Evolutionary conservation across 2,329 filamentous ascomycete species (phyloP), one percentile per base, ranked within the genome.

Genomic region (Sporothrix mexicana): DNA sequence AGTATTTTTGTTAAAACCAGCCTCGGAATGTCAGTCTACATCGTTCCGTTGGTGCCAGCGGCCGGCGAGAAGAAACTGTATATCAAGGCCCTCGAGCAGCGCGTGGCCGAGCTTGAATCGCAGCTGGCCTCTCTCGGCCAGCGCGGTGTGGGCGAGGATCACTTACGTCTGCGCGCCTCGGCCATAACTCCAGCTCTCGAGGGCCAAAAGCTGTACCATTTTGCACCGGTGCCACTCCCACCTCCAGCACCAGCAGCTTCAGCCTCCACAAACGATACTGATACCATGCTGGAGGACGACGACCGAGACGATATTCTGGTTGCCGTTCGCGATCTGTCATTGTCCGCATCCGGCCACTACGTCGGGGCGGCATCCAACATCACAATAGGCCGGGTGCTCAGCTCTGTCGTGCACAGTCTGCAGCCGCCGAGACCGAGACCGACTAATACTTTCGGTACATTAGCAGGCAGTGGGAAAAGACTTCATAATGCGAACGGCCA

Each of bases 51-150:
- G 49, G 49, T 51, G 49, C 49, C 49, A 15, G 49, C 49, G 12
- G 49, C 49, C 49, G 49, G 49, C 49, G 49, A 51, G 49, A 51
- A 51, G 17, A 51, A 51, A n/a, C 7, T 51, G 13, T 51, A 51
- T n/a, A 51, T 51, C 49, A 51, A 51, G 49, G 49, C 49, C 13
- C 49, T 51, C 49, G 49, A 51, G 49, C 49, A 51, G 49, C 49
- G 49, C 49, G 49, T 51, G 49, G 49, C 49, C 17, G 49, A 51
- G 49, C 49, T 51, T 2, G 49, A 51, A 51, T 51, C 49, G 17
- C 49, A 51, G 17, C 49, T 51, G 49, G 49, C 49, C 12, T 51
- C 17, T 15, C 49, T 51, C 49, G 49, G 49, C 49, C 49, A 51
- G 49, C 49, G 49, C 49, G 49, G 49, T 51, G 49, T 51, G 13